Evolutionary conservation across 75 land plant genomes (phyloP), one percentile per base, ranked within the genome.

Genomic region (Ceratopteris richardii): DNA sequence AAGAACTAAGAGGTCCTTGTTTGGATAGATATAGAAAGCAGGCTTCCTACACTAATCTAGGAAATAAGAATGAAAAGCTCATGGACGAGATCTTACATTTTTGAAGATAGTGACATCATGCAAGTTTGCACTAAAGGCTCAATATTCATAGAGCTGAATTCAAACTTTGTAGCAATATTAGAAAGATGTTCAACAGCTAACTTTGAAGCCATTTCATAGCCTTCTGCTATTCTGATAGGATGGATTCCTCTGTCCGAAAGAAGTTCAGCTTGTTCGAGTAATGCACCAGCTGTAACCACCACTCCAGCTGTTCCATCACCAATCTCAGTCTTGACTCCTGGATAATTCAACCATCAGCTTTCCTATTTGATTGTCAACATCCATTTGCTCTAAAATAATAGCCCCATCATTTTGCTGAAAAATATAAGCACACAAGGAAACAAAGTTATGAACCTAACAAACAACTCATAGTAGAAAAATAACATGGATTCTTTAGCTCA

Each of bases 241-340:
- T 90, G 99, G 59, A 95, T 90, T 1, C 99, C 99, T 44, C 86
- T 85, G 63, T 95, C 99, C 17, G 90, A 40, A 1, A 90, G 76
- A 47, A 62, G 60, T 62, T 90, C 99, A 36, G 96, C 96, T 72
- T 95, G 99, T 69, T 95, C 99, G 1, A 95, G 74, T 30, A 95
- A 82, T 48, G 90, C 83, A 53, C 99, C 99, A 54, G 99, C 99
- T 71, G 85, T 71, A 16, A 95, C 99, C 29, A 95, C 96, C 41
- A 95, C 99, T 17, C 99, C 96, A 27, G 98, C 86, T 12, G 99
- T 95, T 1, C 99, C 99, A 75, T 95, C 97, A 55, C 99, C 99
- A 47, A 95, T 95, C 57, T 95, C 99, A 90, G 54, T 95, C 99
- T 64, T 95, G 99, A 62, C 96, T 86, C 36, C 84, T 82, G 12